These are phyloP conservation scores for Acephala macrosclerotiorum DNA, from an alignment of 2,329 filamentous ascomycete genomes.

Conservation along the genomic window DNA sequence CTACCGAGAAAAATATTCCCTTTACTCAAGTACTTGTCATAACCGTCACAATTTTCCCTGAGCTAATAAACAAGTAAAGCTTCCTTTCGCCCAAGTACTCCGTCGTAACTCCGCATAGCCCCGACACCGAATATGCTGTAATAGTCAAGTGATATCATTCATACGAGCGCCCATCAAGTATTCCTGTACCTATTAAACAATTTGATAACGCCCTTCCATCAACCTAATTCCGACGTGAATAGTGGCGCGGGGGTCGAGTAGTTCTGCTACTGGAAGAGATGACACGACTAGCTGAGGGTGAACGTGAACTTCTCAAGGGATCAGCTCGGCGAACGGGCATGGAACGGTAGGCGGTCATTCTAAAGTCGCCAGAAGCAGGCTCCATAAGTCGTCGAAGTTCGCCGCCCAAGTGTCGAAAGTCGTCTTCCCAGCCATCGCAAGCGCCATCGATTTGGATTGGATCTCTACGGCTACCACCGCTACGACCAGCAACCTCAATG, in stretches of 20 bases:
- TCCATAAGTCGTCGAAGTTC: constrained; percentile 9
- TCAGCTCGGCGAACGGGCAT: constrained; percentile 32
- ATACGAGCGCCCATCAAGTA: background rate
- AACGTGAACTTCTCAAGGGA: constrained; percentile 36
- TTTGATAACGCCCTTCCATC: constrained; percentile 1
- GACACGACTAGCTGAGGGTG: constrained; percentile 37
- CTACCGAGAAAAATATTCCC: background rate
- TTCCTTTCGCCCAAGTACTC: too few species aligned
- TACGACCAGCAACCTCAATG: background rate
- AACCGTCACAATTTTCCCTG: too few species aligned
- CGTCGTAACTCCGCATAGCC: too few species aligned
- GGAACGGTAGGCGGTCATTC: constrained; percentile 35
- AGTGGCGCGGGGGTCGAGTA: constrained; percentile 33
- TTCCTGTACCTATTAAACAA: background rate
- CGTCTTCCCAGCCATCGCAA: constrained; percentile 22
- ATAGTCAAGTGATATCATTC: background rate
- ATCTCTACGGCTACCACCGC: background rate
- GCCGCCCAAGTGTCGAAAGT: constrained; percentile 14
- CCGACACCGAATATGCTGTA: too few species aligned
- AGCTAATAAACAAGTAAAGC: too few species aligned
- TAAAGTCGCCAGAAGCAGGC: constrained; percentile 29
- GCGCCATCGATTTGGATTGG: background rate
- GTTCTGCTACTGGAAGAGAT: constrained; percentile 35
- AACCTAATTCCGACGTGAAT: constrained; percentile 22
- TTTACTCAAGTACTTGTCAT: background rate